Evolutionary conservation across 1,284 basidiomycete species (phyloP).

Genomic region (Somion occarium): DNA sequence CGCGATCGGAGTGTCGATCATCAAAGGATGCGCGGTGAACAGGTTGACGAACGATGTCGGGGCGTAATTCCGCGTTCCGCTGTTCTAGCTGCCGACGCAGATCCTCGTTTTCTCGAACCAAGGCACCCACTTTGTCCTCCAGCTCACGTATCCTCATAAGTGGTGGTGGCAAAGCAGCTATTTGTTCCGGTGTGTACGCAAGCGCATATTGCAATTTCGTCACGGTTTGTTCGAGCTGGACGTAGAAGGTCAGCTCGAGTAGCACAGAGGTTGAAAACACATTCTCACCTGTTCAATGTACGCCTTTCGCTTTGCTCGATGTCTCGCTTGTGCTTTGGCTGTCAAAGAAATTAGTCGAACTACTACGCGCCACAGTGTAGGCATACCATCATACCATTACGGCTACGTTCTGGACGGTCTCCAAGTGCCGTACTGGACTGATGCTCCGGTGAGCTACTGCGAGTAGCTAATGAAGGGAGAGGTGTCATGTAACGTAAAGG

Average conservation of each 20-base stretch:
- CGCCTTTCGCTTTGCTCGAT: conserved; percentile 89
- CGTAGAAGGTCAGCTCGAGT: conserved; percentile 4
- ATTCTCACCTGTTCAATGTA: conserved; percentile 80
- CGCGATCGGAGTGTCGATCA: conserved; percentile 45
- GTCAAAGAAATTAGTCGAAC: background rate
- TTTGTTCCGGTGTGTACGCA: conserved; percentile 64
- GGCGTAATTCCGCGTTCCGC: conserved; percentile 24
- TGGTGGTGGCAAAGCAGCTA: conserved; percentile 63
- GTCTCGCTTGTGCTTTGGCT: conserved; percentile 78
- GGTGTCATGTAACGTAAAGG: conserved; percentile 32
- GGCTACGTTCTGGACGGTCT: conserved; percentile 58
- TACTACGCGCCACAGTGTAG: background rate
- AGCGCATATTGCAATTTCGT: conserved; percentile 72
- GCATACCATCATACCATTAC: conserved; percentile 21
- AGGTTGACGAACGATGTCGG: conserved; percentile 22
- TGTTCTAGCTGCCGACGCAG: conserved; percentile 52
- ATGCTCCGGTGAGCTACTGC: conserved; percentile 12
- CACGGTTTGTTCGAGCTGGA: conserved; percentile 75
- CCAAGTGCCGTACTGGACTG: conserved; percentile 10
- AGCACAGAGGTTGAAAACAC: conserved; percentile 3
- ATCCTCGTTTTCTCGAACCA: conserved; percentile 67
- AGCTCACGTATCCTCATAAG: conserved; percentile 69
- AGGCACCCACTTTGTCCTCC: conserved; percentile 65
- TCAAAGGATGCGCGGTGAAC: conserved; percentile 14
- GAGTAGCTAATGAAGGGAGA: conserved; percentile 20